Evolutionary conservation across 2,329 filamentous ascomycete species (phyloP).

Genomic region (Thielaviopsis punctulata): DNA sequence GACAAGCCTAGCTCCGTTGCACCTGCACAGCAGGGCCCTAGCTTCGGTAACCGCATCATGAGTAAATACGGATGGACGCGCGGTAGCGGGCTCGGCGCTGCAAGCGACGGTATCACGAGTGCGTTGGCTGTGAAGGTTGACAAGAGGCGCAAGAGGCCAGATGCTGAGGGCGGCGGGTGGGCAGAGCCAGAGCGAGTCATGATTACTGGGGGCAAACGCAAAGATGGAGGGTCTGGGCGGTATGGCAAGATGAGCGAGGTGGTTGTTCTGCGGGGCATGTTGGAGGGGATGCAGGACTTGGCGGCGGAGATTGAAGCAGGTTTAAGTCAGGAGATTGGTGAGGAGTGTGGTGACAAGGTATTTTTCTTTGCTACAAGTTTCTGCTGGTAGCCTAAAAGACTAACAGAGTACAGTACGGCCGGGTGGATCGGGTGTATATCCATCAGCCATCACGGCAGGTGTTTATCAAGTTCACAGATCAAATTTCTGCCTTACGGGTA

Average conservation of each 20-base stretch:
- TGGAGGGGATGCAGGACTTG: constrained; percentile 63
- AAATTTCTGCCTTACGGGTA: constrained; percentile 69
- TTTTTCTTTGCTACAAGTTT: constrained; percentile 1
- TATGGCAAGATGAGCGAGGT: constrained; percentile 67
- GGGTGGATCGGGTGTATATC: constrained; percentile 65
- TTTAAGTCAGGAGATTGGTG: constrained; percentile 84
- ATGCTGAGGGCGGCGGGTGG: constrained; percentile 65
- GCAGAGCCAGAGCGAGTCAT: constrained; percentile 53
- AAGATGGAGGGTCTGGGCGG: constrained; percentile 25
- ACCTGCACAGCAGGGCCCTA: too few species aligned
- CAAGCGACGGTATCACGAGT: constrained; percentile 66
- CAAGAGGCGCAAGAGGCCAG: constrained; percentile 63
- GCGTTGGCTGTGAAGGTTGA: constrained; percentile 72
- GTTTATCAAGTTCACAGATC: constrained; percentile 84
- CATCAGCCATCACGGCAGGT: constrained; percentile 49
- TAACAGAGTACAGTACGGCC: constrained; percentile 45
- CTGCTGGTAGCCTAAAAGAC: neutral
- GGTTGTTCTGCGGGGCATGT: constrained; percentile 67
- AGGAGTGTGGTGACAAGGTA: constrained; percentile 73
- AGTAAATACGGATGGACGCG: constrained; percentile 87
- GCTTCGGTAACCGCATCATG: constrained; percentile 78
- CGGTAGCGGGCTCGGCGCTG: constrained; percentile 71
- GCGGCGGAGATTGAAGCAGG: constrained; percentile 58
- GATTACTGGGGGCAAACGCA: constrained; percentile 62
- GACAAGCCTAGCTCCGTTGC: too few species aligned